Evolutionary conservation across 495 filamentous ascomycete species (phyloP).

Genomic region (Aspergillus leporis): DNA sequence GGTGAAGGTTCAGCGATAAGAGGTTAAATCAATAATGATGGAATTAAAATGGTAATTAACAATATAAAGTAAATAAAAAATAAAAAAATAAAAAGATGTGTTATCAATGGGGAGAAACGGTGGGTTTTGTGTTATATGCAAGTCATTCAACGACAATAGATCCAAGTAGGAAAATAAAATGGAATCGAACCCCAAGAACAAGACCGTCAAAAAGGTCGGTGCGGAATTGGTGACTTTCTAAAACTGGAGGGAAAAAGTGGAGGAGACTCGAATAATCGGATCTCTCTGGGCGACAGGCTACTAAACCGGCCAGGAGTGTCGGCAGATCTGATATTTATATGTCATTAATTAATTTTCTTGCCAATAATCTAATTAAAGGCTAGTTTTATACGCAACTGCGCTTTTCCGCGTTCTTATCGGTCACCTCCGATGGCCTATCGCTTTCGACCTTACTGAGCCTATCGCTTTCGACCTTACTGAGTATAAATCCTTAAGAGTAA

Average conservation of each 20-base stretch:
- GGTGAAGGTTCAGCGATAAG: neutral
- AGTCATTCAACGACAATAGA: neutral
- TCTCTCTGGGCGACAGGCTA: neutral
- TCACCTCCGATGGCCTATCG: conserved; percentile 19
- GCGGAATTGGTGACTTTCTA: neutral
- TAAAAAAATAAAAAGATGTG: neutral
- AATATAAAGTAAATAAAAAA: neutral
- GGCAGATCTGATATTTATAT: conserved; percentile 25
- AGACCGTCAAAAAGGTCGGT: neutral
- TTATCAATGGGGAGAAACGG: neutral
- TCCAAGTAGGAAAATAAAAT: neutral
- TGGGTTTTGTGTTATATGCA: conserved; percentile 4
- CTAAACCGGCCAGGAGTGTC: conserved; percentile 16
- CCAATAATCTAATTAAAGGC: neutral
- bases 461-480: conserved; percentile 5
- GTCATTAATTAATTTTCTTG: neutral
- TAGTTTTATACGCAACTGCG: conserved; percentile 12
- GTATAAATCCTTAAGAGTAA: too few relatives aligned
- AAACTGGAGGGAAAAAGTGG: conserved; percentile 1
- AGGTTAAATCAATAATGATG: neutral
- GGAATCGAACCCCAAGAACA: neutral
- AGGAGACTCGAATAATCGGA: neutral
- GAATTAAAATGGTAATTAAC: neutral
- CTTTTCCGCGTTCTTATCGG: conserved; percentile 15
- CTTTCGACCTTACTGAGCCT: conserved; percentile 1